These are phyloP conservation scores for Pisolithus orientalis DNA, from an alignment of 768 basidiomycete species.

Conservation along the genomic window DNA sequence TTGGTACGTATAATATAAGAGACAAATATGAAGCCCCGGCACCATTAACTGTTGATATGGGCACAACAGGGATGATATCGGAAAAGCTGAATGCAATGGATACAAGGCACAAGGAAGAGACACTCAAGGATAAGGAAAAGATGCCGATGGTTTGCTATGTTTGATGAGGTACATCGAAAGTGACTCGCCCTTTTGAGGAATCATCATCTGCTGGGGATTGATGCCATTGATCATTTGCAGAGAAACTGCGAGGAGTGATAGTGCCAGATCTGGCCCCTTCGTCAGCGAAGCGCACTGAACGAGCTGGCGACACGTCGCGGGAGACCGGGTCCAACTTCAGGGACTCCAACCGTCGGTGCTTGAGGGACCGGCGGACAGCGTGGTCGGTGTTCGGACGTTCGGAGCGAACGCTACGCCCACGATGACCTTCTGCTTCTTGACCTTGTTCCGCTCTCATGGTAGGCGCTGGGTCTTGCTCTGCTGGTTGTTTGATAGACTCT, in stretches of 20 bases:
- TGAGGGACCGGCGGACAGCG: conserved; percentile 17
- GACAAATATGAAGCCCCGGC: no score
- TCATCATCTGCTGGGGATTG: conserved; percentile 34
- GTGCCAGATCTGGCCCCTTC: conserved; percentile 19
- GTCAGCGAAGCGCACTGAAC: conserved; percentile 45
- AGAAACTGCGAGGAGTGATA: conserved; percentile 14
- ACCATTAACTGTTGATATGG: background rate
- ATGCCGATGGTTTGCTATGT: conserved; percentile 3
- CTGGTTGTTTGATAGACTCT: no score
- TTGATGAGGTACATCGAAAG: conserved; percentile 13
- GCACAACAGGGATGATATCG: background rate
- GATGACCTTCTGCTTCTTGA: conserved; percentile 6
- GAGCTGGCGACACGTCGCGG: conserved; percentile 39
- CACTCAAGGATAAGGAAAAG: background rate
- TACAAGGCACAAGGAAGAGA: background rate
- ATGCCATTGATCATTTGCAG: conserved; percentile 46
- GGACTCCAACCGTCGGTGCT: conserved; percentile 26
- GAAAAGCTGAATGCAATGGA: background rate
- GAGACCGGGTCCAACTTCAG: conserved; percentile 12
- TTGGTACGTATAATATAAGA: no score
- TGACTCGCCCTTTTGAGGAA: conserved; percentile 10
- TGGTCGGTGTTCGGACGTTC: conserved; percentile 9
- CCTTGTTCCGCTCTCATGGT: background rate
- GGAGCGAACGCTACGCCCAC: conserved; percentile 18
- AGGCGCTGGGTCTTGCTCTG: background rate